phyloP scores from a whole-genome alignment of 2,329 filamentous ascomycete species.

The Verticillium longisporum region DNA sequence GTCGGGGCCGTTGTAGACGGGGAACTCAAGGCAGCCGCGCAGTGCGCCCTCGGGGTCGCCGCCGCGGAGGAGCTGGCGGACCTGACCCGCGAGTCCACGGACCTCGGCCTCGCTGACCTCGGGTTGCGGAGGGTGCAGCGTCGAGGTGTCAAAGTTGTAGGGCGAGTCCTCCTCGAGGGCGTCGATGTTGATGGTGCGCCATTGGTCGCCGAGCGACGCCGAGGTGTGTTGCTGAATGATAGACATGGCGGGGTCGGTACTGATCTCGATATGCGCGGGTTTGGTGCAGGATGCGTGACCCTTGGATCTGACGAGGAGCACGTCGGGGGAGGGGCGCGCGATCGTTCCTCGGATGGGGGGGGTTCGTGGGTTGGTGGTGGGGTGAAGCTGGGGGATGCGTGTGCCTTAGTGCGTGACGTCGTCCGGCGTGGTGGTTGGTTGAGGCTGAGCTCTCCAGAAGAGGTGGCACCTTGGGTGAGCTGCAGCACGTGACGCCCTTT shows the following conservation, averaged over 20 bases:
- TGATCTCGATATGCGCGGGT: neutral
- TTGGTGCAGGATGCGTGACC: neutral
- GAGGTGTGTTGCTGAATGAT: constrained; percentile 60
- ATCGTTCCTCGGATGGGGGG: neutral
- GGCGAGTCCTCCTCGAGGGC: constrained; percentile 83
- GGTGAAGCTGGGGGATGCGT: neutral
- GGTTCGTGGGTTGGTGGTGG: neutral
- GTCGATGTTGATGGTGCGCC: constrained; percentile 93
- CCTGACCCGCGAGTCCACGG: constrained; percentile 69
- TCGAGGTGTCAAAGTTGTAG: constrained; percentile 83
- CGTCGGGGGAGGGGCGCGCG: neutral
- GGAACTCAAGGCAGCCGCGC: constrained; percentile 75
- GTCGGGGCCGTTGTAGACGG: constrained; percentile 63
- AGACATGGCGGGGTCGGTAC: constrained; percentile 40
- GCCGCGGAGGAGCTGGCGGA: constrained; percentile 79
- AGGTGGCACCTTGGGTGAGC: neutral
- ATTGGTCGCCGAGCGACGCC: constrained; percentile 55
- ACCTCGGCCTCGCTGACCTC: constrained; percentile 73
- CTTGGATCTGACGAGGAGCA: neutral
- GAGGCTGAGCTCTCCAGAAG: neutral
- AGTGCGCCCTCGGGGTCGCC: constrained; percentile 85
- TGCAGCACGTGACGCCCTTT: neutral
- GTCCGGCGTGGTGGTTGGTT: neutral
- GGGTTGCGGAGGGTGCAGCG: constrained; percentile 69
- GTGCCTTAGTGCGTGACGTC: neutral